A percentile compares a stretch with the other conserved stretches of the same genome.
phyloP scores from a whole-genome alignment of 768 basidiomycete species.

The Hirschioporus abietinus region DNA sequence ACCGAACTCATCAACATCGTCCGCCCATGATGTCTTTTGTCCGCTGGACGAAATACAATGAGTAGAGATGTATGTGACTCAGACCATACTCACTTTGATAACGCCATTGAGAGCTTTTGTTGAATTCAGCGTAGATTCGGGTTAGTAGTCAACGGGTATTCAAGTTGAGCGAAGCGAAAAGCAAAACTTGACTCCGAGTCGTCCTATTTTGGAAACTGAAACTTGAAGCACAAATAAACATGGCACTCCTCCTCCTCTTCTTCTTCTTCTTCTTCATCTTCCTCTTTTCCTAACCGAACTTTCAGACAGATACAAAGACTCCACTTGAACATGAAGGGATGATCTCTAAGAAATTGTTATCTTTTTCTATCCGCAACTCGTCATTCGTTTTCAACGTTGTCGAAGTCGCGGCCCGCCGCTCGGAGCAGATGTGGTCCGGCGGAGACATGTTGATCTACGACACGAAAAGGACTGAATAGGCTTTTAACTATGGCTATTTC shows the following conservation, averaged over 20 bases:
- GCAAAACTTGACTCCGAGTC: no score
- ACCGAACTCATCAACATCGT: conserved; percentile 80
- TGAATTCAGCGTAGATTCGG: not conserved
- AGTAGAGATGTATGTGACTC: not conserved
- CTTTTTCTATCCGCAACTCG: no score
- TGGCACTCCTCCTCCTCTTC: no score
- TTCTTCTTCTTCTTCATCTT: no score
- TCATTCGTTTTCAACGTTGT: not conserved
- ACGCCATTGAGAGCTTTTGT: not conserved
- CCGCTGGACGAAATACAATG: not conserved
- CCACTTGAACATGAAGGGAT: no score
- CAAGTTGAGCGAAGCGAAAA: no score
- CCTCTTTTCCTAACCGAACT: no score
- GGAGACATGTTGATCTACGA: not conserved
- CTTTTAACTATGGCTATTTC: not conserved
- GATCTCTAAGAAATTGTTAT: no score
- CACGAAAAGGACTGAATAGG: not conserved
- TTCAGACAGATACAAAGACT: no score
- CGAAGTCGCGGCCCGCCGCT: not conserved
- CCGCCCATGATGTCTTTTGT: conserved; percentile 78
- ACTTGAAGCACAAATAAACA: no score
- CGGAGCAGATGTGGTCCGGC: not conserved
- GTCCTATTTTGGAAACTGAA: no score
- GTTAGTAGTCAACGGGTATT: no score
- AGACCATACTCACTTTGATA: not conserved